A percentile compares a stretch with the other conserved stretches of the same genome.
Evolutionary conservation across 2,329 filamentous ascomycete genomes (phyloP).

Genomic region (Tolypocladium guangdongense): DNA sequence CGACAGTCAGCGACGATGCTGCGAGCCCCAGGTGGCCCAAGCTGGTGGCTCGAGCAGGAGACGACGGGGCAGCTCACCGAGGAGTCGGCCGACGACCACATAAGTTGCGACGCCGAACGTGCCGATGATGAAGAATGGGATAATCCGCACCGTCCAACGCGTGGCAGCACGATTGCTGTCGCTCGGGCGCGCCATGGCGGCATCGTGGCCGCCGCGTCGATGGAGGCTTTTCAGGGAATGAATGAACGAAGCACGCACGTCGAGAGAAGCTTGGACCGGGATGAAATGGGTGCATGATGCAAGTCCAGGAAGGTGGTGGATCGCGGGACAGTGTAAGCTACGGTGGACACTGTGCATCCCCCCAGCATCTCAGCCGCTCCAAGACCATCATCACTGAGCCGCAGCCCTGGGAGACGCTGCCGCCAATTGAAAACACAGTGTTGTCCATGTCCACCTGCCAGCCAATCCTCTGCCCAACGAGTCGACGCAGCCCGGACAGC

Average conservation of each 20-base stretch:
- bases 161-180: slow-evolving; percentile 17
- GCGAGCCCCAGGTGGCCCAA: background rate
- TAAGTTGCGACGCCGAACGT: slow-evolving; percentile 62
- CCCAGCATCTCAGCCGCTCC: no score
- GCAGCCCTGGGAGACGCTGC: no score
- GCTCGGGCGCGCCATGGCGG: slow-evolving; percentile 18
- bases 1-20: background rate
- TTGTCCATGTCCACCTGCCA: no score
- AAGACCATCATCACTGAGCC: background rate
- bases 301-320: background rate
- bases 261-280: background rate
- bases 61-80: slow-evolving; percentile 39
- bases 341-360: background rate
- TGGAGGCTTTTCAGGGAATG: background rate
- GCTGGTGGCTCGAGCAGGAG: background rate
- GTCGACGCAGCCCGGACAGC: no score
- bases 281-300: background rate
- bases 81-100: slow-evolving; percentile 55
- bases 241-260: background rate
- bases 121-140: slow-evolving; percentile 59
- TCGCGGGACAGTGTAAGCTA: background rate
- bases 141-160: slow-evolving; percentile 37
- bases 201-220: slow-evolving; percentile 12
- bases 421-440: no score
- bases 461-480: no score